Percentiles rank a stretch among this genome's conserved stretches.
Evolutionary conservation across 176 grass and related monocot species (phyloP).

Genomic region (Calamus simplicifolius): DNA sequence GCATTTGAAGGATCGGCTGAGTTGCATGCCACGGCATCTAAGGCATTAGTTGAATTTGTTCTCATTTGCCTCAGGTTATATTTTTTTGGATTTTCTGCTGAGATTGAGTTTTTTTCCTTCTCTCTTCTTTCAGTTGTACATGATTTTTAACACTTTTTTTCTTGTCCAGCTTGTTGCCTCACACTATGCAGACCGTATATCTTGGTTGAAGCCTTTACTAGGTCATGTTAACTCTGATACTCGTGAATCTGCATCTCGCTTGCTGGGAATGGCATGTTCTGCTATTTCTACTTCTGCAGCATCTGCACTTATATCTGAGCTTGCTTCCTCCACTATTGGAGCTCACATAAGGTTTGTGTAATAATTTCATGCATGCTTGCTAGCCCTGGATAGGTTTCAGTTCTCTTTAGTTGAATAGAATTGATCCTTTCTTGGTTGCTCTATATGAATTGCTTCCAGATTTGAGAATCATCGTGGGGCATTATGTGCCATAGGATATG

Average conservation of each 20-base stretch:
- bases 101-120: too few species aligned
- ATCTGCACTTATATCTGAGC: conserved; percentile 52
- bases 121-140: too few species aligned
- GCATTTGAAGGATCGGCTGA: conserved; percentile 79
- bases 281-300: conserved; percentile 56
- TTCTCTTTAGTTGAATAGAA: conserved; percentile 18
- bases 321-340: conserved; percentile 43
- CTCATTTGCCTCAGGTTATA: conserved; percentile 63
- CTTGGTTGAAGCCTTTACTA: conserved; percentile 64
- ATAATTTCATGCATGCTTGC: too few species aligned
- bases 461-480: conserved; percentile 83
- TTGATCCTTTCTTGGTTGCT: conserved; percentile 10
- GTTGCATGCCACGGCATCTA: conserved; percentile 69
- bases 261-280: conserved; percentile 72
- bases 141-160: neutral
- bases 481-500: conserved; percentile 71
- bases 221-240: conserved; percentile 86
- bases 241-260: conserved; percentile 61
- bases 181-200: conserved; percentile 53
- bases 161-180: conserved; percentile 57
- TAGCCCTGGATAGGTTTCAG: conserved; percentile 6
- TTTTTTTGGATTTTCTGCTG: neutral
- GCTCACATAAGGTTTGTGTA: conserved; percentile 54
- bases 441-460: conserved; percentile 43
- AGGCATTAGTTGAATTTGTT: conserved; percentile 81